Base-by-base conservation (phyloP, 495 filamentous ascomycete species). In the Alectoria sarmentosa region DNA sequence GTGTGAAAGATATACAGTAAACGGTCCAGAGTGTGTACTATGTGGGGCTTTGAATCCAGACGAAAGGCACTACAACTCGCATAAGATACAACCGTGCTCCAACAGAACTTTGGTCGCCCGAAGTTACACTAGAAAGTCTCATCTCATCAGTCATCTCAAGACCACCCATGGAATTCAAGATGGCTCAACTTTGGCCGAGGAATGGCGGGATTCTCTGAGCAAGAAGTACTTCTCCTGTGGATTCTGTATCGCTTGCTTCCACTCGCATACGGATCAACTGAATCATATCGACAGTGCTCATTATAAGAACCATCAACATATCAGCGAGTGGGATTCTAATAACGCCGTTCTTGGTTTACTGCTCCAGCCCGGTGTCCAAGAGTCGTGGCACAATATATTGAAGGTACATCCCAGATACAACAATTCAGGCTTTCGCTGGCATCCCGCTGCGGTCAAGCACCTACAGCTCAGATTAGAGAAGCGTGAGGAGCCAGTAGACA, bases 201-300 rank as follows among this genome's bases (percentile, higher is more conserved):
- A 32, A 0, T 58, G 62, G 55, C 38, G 26, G 19, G 13, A 34
- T 10, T 10, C 39, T 32, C 8, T 30, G 11, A 8, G 39, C 1
- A 58, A 64, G 32, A 57, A 39, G n/a, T n/a, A 42, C n/a, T 49
- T 49, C n/a, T 30, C 52, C 17, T 64, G 62, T 17, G 62, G 55
- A 21, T 58, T 48, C 30, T 64, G 62, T 23, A 34, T 58, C n/a
- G n/a, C 38, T 13, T 10, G 46, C 3, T 64, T 39, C 23, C 1
- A 21, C 21, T 36, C 17, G 10, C 26, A 48, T 30, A 58, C 23
- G 10, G 62, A 64, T 2, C 62, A 44, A 26, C 39, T 58, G 54
- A 58, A 58, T 39, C 55, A 58, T 21, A 49, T 64, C 54, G 54
- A 64, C 30, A 34, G n/a, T n/a, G 48, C 38, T 13, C 54, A 64